phyloP scores from a whole-genome alignment of 257 asterid species.

The Avicennia marina region DNA sequence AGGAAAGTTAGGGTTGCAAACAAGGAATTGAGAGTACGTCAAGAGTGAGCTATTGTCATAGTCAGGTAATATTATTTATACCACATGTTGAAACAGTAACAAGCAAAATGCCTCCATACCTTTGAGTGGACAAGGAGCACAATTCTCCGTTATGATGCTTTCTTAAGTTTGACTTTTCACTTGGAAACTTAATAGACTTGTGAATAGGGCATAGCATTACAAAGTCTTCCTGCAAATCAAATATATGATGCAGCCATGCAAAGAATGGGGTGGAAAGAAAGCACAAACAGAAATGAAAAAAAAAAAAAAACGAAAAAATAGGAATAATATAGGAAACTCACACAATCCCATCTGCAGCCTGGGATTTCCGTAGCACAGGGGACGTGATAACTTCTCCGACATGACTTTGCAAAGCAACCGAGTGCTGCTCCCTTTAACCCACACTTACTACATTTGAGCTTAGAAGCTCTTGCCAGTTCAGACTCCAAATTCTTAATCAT shows the following conservation, averaged over 20 bases:
- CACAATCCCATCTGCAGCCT: conserved; percentile 90
- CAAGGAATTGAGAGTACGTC: too few species aligned
- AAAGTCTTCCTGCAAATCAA: conserved; percentile 53
- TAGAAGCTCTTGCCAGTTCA: conserved; percentile 80
- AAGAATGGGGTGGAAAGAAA: background rate
- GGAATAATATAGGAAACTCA: conserved; percentile 27
- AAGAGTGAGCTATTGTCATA: too few species aligned
- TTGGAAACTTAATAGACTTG: conserved; percentile 61
- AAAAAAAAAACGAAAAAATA: background rate
- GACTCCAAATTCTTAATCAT: conserved; percentile 66
- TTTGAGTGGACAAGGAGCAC: conserved; percentile 26
- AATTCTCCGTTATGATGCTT: conserved; percentile 28
- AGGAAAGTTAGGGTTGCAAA: conserved; percentile 2
- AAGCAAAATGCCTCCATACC: conserved; percentile 25
- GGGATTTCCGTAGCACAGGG: conserved; percentile 72
- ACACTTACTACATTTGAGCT: conserved; percentile 86
- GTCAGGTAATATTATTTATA: too few species aligned
- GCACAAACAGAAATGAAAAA: conserved; percentile 5
- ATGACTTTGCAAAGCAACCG: conserved; percentile 82
- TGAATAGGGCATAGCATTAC: conserved; percentile 82
- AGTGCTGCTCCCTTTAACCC: conserved; percentile 94
- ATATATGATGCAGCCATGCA: background rate
- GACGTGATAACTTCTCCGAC: conserved; percentile 79
- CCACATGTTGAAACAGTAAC: too few species aligned
- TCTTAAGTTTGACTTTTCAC: conserved; percentile 46